These are phyloP conservation scores for Marchantia paleacea DNA, from an alignment of 225 moss, liverwort and hornwort genomes.

Conservation along the genomic window DNA sequence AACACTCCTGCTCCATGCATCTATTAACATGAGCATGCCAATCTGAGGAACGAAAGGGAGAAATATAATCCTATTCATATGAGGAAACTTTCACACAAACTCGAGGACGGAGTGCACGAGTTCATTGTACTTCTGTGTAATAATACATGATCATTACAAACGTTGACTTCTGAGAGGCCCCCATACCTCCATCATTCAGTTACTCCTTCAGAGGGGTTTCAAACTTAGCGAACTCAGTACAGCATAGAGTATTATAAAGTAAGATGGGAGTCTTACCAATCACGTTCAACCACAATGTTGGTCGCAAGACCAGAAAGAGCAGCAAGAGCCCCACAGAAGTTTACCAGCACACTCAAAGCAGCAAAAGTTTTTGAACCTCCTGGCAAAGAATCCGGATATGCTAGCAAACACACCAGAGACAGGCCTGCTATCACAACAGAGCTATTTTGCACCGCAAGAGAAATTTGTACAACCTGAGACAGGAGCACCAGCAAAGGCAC, in stretches of 20 bases:
- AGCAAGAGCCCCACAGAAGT: constrained; percentile 59
- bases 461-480: constrained; percentile 67
- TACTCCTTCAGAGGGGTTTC: too few species aligned
- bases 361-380: constrained; percentile 51
- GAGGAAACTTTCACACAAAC: too few species aligned
- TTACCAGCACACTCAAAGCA: constrained; percentile 56
- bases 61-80: too few species aligned
- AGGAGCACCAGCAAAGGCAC: background rate
- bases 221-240: background rate
- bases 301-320: constrained; percentile 78
- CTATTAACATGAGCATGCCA: background rate
- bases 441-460: constrained; percentile 74
- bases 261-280: constrained; percentile 56
- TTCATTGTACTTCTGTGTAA: too few species aligned
- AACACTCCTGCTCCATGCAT: background rate
- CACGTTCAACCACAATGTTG: constrained; percentile 90
- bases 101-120: too few species aligned
- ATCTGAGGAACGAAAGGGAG: background rate
- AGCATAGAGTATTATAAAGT: background rate
- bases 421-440: constrained; percentile 67
- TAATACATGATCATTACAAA: too few species aligned
- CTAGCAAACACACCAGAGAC: constrained; percentile 62
- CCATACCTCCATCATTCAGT: too few species aligned
- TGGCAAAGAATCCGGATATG: constrained; percentile 51
- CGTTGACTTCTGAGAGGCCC: too few species aligned